These are phyloP conservation scores for Mrakia frigida DNA, from an alignment of 768 basidiomycete species.

Conservation along the genomic window DNA sequence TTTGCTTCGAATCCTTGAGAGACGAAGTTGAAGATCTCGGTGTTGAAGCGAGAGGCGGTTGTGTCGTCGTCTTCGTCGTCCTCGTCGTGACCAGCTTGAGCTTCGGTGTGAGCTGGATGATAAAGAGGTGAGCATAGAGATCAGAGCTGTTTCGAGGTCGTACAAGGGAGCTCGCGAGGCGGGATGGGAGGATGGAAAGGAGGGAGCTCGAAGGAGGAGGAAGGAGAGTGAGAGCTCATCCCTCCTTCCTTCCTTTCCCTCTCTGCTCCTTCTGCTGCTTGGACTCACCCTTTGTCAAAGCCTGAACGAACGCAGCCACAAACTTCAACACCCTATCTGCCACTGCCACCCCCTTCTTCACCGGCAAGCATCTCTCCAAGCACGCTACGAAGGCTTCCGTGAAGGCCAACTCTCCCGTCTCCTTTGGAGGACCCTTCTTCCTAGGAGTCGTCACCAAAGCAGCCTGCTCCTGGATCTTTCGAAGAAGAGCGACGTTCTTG, in stretches of 20 bases:
- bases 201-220: neutral
- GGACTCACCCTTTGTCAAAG: constrained; percentile 67
- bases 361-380: constrained; percentile 57
- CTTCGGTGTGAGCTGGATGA: neutral
- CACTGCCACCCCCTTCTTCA: constrained; percentile 73
- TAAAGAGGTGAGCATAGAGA: neutral
- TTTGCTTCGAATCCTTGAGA: constrained; percentile 74
- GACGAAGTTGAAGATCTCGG: constrained; percentile 64
- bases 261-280: no score
- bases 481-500: constrained; percentile 77
- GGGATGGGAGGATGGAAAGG: neutral
- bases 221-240: neutral
- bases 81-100: constrained; percentile 7
- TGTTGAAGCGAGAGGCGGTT: constrained; percentile 61
- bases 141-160: neutral
- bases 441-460: constrained; percentile 43
- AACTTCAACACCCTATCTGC: constrained; percentile 80
- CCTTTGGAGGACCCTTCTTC: constrained; percentile 52
- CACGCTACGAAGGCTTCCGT: constrained; percentile 59
- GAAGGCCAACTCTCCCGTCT: constrained; percentile 73
- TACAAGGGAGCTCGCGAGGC: neutral
- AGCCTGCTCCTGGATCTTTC: constrained; percentile 54
- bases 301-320: constrained; percentile 67
- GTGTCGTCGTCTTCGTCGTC: constrained; percentile 57
- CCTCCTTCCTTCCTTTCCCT: neutral